phyloP scores from a whole-genome alignment of 2,329 filamentous ascomycete genomes.

The Paramyrothecium roridum region DNA sequence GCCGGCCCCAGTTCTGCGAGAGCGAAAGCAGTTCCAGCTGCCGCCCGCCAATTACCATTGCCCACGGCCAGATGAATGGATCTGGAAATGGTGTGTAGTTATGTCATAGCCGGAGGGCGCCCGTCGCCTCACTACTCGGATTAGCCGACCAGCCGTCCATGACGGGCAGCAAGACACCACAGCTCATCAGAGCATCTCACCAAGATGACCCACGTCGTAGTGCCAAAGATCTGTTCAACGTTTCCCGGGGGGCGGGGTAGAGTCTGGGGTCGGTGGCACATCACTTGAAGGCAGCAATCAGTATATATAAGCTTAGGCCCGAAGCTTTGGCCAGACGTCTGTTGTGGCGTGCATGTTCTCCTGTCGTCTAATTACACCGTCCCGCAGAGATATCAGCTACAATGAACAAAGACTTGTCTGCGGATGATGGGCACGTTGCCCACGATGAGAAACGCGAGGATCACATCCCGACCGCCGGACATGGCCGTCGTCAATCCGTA shows the following conservation, averaged over 20 bases:
- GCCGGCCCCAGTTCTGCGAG: too few relatives aligned
- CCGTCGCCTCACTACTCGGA: not conserved
- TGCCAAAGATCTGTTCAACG: not conserved
- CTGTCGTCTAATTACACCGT: not conserved
- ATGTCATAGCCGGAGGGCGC: not conserved
- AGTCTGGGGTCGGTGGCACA: not conserved
- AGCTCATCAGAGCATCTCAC: too few relatives aligned
- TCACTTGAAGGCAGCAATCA: not conserved
- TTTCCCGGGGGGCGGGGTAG: not conserved
- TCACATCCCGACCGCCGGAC: not conserved
- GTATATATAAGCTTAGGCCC: not conserved
- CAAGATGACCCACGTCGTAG: too few relatives aligned
- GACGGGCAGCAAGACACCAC: too few relatives aligned
- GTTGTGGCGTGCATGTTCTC: not conserved
- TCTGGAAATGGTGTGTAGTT: not conserved
- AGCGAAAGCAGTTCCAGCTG: too few relatives aligned
- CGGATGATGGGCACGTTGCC: conserved; percentile 1
- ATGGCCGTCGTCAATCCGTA: conserved; percentile 15
- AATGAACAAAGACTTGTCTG: conserved; percentile 6
- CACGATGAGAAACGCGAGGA: conserved; percentile 7
- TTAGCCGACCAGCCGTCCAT: not conserved
- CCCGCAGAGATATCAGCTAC: not conserved
- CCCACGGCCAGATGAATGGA: not conserved
- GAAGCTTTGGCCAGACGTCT: not conserved
- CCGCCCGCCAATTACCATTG: too few relatives aligned